Evolutionary conservation across 805 yeast genomes (phyloP), one percentile per base, ranked within the genome.

Genomic region (Gaillardinia entomophila): DNA sequence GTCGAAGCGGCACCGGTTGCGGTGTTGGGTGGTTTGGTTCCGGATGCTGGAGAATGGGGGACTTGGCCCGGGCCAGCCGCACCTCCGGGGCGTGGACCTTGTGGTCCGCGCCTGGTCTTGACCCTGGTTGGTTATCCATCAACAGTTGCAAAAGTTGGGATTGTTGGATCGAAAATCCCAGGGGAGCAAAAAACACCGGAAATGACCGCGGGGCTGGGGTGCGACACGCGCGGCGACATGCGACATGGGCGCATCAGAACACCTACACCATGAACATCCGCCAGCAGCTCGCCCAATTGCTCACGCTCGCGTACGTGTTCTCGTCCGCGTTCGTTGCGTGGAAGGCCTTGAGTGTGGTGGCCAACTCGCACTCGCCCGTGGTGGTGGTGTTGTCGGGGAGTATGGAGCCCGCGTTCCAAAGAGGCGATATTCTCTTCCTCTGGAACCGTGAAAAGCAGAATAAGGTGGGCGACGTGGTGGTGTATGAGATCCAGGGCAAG

Each of bases 321-420:
- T 74, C 96, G 8, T 79, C 95, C 0, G 95, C 97, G 1, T 92
- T 78, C 58, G 83, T 92, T 74, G 76, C 86, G 38, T 92, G 97
- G 95, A 87, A 86, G 52, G 75, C 84, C 0, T 66, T 90, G 12
- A 77, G 87, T 1, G 65, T 90, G 3, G 66, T 79, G 1, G 71
- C 96, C 8, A 78, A 86, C 59, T 79, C 96, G 0, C 80, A 85
- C 39, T 85, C 97, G 1, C 98, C 98, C 14, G 77, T 92, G 16
- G 98, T 92, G 14, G 98, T 92, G 18, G 98, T 92, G 7, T 73
- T 92, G 30, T 88, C 97, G 1, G 98, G 98, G 4, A 90, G 97
- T 2, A 92, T 92, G 98, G 98, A 92, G 57, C 98, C 98, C 2
- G 98, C 98, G 2, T 92, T 92, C 71, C 97, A 92, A 61, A 76